Evolutionary conservation across 345 rosid species (phyloP).

Genomic region (Ailanthus altissimus): DNA sequence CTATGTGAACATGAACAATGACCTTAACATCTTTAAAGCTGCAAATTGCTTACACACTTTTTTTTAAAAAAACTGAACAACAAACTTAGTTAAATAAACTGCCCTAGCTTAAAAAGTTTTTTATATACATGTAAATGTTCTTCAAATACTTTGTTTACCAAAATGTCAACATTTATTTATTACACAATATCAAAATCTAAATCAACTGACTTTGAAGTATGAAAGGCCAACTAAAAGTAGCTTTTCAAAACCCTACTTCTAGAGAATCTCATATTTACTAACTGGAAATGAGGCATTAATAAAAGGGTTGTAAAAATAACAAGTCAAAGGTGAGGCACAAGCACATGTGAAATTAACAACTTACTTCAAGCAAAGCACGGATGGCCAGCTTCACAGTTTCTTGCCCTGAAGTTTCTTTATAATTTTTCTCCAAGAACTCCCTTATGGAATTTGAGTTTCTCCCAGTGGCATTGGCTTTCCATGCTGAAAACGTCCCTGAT

Average conservation of each 20-base stretch:
- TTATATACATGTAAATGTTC: background rate
- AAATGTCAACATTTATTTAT: background rate
- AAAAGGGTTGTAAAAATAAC: background rate
- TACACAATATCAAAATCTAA: background rate
- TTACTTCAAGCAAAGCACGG: slow-evolving; percentile 90
- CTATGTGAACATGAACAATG: background rate
- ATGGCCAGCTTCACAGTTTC: slow-evolving; percentile 91
- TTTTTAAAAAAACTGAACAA: background rate
- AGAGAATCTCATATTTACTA: background rate
- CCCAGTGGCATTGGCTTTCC: slow-evolving; percentile 98
- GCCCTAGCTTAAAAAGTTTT: background rate
- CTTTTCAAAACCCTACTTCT: background rate
- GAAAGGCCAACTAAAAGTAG: background rate
- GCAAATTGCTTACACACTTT: background rate
- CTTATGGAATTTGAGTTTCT: slow-evolving; percentile 86
- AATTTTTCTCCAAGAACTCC: slow-evolving; percentile 88
- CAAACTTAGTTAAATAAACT: too few species aligned
- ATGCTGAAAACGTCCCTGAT: slow-evolving; percentile 93
- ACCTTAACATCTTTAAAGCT: background rate
- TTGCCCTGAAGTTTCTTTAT: slow-evolving; percentile 77
- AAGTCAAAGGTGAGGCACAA: background rate
- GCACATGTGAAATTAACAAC: slow-evolving; percentile 11
- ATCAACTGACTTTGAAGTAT: background rate
- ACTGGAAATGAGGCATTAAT: background rate
- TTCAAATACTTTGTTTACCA: background rate